These are phyloP conservation scores for Acer yangbiense DNA, from an alignment of 345 rosid genomes.

Conservation along the genomic window DNA sequence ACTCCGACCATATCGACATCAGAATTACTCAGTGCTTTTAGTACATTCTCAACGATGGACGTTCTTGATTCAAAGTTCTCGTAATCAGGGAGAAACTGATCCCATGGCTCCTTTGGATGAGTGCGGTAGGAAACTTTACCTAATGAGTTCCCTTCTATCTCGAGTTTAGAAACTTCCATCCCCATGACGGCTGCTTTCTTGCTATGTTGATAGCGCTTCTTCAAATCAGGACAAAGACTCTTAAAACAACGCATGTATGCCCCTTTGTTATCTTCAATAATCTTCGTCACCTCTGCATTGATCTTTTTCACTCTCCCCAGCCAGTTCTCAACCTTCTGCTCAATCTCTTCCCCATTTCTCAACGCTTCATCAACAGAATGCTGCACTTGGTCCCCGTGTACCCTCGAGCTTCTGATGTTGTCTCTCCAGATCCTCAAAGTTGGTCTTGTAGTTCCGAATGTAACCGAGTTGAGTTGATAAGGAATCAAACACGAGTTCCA, in stretches of 20 bases:
- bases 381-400: background rate
- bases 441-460: constrained; percentile 12
- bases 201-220: constrained; percentile 15
- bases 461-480: constrained; percentile 1
- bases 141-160: background rate
- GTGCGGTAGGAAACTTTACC: background rate
- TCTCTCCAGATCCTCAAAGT: constrained; percentile 16
- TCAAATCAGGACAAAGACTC: background rate
- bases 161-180: background rate
- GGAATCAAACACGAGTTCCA: background rate
- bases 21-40: background rate
- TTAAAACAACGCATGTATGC: background rate
- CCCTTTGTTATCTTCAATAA: background rate
- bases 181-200: background rate
- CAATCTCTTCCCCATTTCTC: constrained; percentile 6
- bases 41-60: background rate
- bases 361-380: background rate
- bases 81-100: too few relatives aligned
- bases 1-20: background rate
- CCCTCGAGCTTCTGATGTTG: constrained; percentile 5
- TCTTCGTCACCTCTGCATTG: background rate
- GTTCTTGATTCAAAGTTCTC: background rate
- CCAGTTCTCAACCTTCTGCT: constrained; percentile 5
- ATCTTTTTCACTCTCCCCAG: background rate
- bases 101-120: background rate